Evolutionary conservation across 2,329 filamentous ascomycete genomes (phyloP), one percentile per base, ranked within the genome.

Genomic region (Aspergillus floridensis): DNA sequence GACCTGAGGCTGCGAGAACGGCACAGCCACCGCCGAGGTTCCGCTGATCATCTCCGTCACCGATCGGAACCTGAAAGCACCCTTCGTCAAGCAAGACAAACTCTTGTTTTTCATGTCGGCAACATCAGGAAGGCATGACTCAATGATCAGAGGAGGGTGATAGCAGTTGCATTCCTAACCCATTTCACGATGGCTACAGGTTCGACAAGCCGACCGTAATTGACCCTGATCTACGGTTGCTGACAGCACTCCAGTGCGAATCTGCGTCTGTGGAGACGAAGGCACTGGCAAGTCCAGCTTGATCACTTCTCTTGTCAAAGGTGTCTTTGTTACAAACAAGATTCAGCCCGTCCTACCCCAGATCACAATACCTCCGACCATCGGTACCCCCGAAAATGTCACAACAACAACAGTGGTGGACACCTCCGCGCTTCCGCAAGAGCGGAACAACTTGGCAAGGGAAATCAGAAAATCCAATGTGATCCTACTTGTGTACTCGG

Each of bases 401-500:
- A 96, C 92, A 52, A 99, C 95, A 12, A 96, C 92, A 66, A 78
- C 76, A 3, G 93, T 99, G 69, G 92, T 99, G 80, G 95, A 99
- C 77, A 99, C 95, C 32, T 98, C 93, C 35, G 92, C 95, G 41
- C 86, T 96, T 10, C 95, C 95, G 0, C 93, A 97, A 76, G 93
- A 99, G 73, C 88, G 95, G 66, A 91, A 89, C 60, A 93, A 88
- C 19, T 82, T 99, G 60, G 89, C 93, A 62, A 95, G 95, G 74
- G 95, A 98, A 79, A 93, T 99, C 63, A 88, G 95, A 65, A 97
- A 97, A 76, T 95, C 90, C 71, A 99, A 97, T 74, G 93, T 97
- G 66, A 98, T 99, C 65, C 83, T 98, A 19, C 86, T 99, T 48
- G 93, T 99, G 57, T 99, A 99, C 76, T 93, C 93, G 66, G 95